Evolutionary conservation across 2,329 filamentous ascomycete genomes (phyloP), one percentile per base, ranked within the genome.

Genomic region (Neonectria magnoliae): DNA sequence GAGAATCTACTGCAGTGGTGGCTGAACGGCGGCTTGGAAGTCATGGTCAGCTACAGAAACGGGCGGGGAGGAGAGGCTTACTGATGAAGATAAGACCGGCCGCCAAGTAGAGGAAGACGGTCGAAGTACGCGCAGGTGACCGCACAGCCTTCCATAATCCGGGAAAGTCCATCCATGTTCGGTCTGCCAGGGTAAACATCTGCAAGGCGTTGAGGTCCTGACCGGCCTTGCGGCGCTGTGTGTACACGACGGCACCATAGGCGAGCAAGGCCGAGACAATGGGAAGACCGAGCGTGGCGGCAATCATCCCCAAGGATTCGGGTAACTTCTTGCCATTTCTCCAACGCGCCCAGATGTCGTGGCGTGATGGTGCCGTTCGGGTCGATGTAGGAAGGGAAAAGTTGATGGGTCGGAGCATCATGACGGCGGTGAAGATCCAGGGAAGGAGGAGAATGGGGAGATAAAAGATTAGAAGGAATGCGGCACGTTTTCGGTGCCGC

Each of bases 261-360:
- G 62, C 51, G 22, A 71, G 59, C 4, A 71, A 44, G 16, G 53
- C 22, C 14, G 69, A 70, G 16, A 70, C 56, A 4, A 68, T 47
- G 0, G 63, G 67, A 2, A 71, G 27, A 1, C 65, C 48, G 16
- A 68, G 22, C 5, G 54, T 36, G 20, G 47, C 25, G 2, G 65
- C 27, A 8, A 65, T 42, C 3, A 16, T 44, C 3, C 47, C 56
- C 20, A 65, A 36, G 9, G 9, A 5, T 1, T 1, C 45, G 22
- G n/a, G 64, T 18, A 8, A 42, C 18, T 14, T 27, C 3, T 1
- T 11, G 29, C 13, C 41, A 50, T 16, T 13, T 57, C 1, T 60
- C 44, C 47, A 55, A 44, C n/a, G 9, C 14, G 0, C 13, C 10
- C 3, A 63, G 5, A 13, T 68, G 42, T 2, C 1, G 4, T 1